Base-by-base conservation (phyloP, 495 filamentous ascomycete species). In the Achaetomiella virescens region DNA sequence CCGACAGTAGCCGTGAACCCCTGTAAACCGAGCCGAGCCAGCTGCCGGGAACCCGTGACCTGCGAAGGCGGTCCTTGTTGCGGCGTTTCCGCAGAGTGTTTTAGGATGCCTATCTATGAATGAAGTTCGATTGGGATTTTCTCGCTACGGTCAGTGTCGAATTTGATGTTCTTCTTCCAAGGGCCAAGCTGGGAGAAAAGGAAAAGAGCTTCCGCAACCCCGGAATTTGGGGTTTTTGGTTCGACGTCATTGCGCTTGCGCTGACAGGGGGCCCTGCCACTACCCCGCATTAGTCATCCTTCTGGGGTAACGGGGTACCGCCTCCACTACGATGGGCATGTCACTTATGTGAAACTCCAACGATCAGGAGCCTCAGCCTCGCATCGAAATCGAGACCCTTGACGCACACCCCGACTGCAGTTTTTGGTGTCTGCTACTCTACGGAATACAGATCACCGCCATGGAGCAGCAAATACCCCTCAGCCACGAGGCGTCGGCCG, bases 401-500 rank as follows among this genome's bases (percentile, higher is more conserved):
- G n/a, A n/a, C n/a, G n/a, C n/a, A n/a, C n/a, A n/a, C n/a, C n/a
- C n/a, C n/a, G n/a, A n/a, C n/a, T n/a, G n/a, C n/a, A n/a, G n/a
- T n/a, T n/a, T n/a, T n/a, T n/a, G n/a, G n/a, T n/a, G n/a, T n/a
- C 27, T 18, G n/a, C 29, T 22, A 5, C 44, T 25, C 9, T n/a
- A 1, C 42, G 17, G 20, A 7, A 18, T 18, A 12, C 11, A 45
- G 17, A 43, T 17, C 27, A 37, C 24, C 24, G 33, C 56, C 31
- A 75, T 76, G 74, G 70, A 76, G 60, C 70, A 74, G 52, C 72
- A 76, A 65, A 74, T 77, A 62, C 83, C 85, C n/a, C 78, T 90
- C 51, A 86, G 83, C 45, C 84, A 88, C 70, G 85, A 89, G 71
- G 80, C 86, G 25, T 89, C 86, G 3, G 84, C 84, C 45, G 86